A percentile compares a stretch with the other conserved stretches of the same genome.
phyloP scores from a whole-genome alignment of 2,329 filamentous ascomycete genomes.

The Zymoseptoria tritici region DNA sequence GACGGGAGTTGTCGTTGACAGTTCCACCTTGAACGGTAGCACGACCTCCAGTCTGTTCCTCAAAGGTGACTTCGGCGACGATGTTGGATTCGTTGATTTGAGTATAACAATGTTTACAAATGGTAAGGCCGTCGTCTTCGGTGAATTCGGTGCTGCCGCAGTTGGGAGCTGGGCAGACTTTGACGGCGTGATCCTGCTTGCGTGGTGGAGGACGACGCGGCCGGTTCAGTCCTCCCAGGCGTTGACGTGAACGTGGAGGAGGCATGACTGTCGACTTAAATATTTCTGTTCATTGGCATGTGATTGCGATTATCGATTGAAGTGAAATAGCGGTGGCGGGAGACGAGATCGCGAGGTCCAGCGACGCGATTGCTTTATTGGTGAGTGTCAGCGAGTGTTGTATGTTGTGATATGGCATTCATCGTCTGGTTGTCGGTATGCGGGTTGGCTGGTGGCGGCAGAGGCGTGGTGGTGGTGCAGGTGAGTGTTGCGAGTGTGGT shows the following conservation, averaged over 20 bases:
- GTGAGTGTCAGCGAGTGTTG: neutral
- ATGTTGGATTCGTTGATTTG: conserved; percentile 82
- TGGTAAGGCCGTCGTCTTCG: conserved; percentile 36
- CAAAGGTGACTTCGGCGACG: conserved; percentile 84
- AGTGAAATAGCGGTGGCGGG: neutral
- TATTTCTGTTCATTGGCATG: neutral
- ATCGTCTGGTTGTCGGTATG: neutral
- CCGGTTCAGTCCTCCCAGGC: neutral
- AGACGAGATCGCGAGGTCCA: neutral
- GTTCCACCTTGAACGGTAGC: conserved; percentile 87
- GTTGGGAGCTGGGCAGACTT: conserved; percentile 8
- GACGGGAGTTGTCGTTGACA: conserved; percentile 76
- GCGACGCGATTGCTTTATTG: neutral
- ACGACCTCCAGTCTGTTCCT: conserved; percentile 76
- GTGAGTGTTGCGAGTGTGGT: neutral
- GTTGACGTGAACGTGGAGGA: neutral
- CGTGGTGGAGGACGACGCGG: neutral
- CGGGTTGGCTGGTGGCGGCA: neutral
- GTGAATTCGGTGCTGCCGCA: conserved; percentile 17
- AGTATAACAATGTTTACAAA: conserved; percentile 78
- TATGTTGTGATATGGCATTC: neutral
- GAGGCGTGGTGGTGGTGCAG: neutral
- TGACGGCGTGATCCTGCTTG: conserved; percentile 3
- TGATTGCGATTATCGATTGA: neutral
- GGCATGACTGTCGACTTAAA: neutral